phyloP scores from a whole-genome alignment of 306 rosid genomes.

The Cercis canadensis region DNA sequence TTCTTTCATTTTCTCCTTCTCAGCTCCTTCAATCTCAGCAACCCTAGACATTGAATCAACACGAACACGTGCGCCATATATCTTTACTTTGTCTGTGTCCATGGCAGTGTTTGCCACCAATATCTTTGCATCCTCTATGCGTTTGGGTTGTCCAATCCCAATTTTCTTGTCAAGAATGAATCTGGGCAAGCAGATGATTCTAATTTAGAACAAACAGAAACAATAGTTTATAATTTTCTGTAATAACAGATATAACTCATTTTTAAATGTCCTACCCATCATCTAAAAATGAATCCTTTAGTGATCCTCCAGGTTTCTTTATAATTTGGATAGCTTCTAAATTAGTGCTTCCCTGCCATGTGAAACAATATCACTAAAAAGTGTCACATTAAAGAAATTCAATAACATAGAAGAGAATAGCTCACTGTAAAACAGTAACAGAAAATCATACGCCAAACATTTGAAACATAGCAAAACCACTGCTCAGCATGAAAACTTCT shows the following conservation, averaged over 20 bases:
- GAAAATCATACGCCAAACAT: no score
- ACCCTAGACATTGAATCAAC: slow-evolving; percentile 94
- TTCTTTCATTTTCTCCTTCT: slow-evolving; percentile 95
- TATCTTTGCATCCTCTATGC: slow-evolving; percentile 88
- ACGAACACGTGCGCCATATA: slow-evolving; percentile 94
- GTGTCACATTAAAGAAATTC: background rate
- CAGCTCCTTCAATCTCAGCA: slow-evolving; percentile 96
- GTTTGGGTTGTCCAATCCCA: slow-evolving; percentile 95
- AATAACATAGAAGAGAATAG: background rate
- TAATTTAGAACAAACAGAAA: slow-evolving; percentile 40
- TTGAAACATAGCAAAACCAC: no score
- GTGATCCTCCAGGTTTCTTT: slow-evolving; percentile 96
- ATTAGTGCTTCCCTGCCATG: slow-evolving; percentile 96
- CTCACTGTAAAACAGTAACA: no score
- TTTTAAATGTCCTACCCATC: slow-evolving; percentile 71
- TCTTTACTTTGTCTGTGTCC: slow-evolving; percentile 98
- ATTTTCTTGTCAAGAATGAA: slow-evolving; percentile 99
- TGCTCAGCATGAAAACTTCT: no score
- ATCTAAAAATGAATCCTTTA: slow-evolving; percentile 87
- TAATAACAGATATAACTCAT: background rate
- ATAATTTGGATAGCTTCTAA: slow-evolving; percentile 91
- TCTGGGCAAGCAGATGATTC: slow-evolving; percentile 50
- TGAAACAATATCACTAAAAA: slow-evolving; percentile 16
- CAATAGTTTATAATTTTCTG: background rate
- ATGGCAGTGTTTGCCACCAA: slow-evolving; percentile 97